A percentile compares a stretch with the other conserved stretches of the same genome.
phyloP scores from a whole-genome alignment of 2,329 filamentous ascomycete species.

The Penicillium sp. region DNA sequence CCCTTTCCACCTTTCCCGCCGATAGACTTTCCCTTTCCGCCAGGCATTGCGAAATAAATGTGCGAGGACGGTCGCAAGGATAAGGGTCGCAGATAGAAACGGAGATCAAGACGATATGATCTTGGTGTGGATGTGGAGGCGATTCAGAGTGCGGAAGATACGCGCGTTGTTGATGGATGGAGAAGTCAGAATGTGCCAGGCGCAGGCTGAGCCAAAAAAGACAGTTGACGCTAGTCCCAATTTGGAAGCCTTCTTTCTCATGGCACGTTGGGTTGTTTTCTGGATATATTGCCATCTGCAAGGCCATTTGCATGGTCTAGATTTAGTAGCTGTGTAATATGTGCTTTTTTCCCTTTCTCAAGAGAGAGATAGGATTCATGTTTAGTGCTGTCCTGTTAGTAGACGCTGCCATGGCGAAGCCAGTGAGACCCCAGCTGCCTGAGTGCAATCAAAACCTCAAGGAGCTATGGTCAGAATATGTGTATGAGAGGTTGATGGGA shows the following conservation, averaged over 20 bases:
- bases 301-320: neutral
- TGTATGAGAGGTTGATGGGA: neutral
- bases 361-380: neutral
- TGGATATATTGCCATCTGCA: neutral
- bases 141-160: constrained; percentile 30
- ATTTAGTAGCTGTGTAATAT: neutral
- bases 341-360: neutral
- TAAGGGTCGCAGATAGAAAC: constrained; percentile 29
- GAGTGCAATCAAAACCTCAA: neutral
- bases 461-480: neutral
- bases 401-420: neutral
- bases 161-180: constrained; percentile 47
- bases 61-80: constrained; percentile 24
- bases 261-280: neutral
- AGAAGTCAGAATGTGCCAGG: constrained; percentile 38
- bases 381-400: neutral
- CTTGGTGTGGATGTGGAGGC: constrained; percentile 30
- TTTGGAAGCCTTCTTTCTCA: constrained; percentile 23
- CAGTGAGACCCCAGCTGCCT: neutral
- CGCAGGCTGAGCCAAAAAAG: constrained; percentile 41
- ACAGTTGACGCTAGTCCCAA: constrained; percentile 39
- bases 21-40: constrained; percentile 90
- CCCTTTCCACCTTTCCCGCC: constrained; percentile 91
- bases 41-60: constrained; percentile 59
- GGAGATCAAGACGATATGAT: constrained; percentile 21